These are phyloP conservation scores for Pulveroboletus sp. DNA, from an alignment of 768 basidiomycete genomes.

Conservation along the genomic window DNA sequence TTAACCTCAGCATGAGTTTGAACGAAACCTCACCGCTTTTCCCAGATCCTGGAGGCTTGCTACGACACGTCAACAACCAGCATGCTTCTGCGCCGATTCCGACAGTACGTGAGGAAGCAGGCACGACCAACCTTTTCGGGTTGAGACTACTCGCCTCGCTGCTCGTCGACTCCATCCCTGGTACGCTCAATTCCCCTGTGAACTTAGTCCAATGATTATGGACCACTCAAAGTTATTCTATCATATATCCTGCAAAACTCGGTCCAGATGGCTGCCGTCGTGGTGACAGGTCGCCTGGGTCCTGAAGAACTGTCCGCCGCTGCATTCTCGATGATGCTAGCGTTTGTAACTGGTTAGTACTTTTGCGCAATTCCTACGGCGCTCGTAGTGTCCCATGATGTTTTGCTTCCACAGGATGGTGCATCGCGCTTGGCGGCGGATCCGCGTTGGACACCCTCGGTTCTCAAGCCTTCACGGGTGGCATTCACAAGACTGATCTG, in stretches of 20 bases:
- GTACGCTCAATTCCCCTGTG: constrained; percentile 31
- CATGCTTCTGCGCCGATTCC: constrained; percentile 14
- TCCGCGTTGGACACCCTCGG: constrained; percentile 76
- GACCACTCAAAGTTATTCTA: constrained; percentile 46
- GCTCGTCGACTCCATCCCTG: constrained; percentile 55
- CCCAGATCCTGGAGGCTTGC: constrained; percentile 4
- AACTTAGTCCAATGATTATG: background rate
- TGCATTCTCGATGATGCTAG: constrained; percentile 73
- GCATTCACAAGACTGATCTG: constrained; percentile 54
- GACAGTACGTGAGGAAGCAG: constrained; percentile 30
- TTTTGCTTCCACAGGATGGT: constrained; percentile 54
- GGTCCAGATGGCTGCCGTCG: constrained; percentile 59
- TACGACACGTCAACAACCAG: constrained; percentile 5
- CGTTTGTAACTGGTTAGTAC: constrained; percentile 73
- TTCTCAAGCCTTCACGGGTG: constrained; percentile 72
- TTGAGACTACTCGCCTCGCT: constrained; percentile 43
- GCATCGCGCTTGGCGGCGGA: constrained; percentile 72
- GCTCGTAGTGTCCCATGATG: constrained; percentile 51
- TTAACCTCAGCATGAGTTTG: constrained; percentile 9
- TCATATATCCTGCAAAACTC: constrained; percentile 75
- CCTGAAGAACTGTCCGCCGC: constrained; percentile 66
- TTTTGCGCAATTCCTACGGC: constrained; percentile 16
- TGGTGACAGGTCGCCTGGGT: constrained; percentile 64
- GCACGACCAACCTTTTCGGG: constrained; percentile 15
- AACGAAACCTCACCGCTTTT: constrained; percentile 35